These are phyloP conservation scores for Aspergillus hortae DNA, from an alignment of 2,329 filamentous ascomycete genomes.

Conservation along the genomic window DNA sequence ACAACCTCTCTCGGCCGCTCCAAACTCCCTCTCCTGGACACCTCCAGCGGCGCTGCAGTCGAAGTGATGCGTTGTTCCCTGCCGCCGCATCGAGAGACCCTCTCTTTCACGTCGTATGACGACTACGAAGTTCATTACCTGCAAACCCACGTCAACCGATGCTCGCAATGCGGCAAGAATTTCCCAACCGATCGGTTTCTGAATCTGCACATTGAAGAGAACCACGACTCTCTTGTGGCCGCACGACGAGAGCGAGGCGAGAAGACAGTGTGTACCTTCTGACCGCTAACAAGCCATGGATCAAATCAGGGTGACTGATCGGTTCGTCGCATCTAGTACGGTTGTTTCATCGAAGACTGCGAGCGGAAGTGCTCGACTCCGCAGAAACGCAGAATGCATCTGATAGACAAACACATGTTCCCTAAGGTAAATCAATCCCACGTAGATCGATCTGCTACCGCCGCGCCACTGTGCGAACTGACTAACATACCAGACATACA, in stretches of 20 bases:
- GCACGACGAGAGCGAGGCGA: slow-evolving; percentile 75
- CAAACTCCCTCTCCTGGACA: slow-evolving; percentile 62
- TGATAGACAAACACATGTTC: slow-evolving; percentile 93
- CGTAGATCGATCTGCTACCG: no score
- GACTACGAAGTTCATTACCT: slow-evolving; percentile 87
- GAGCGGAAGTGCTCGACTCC: slow-evolving; percentile 78
- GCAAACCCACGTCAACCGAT: slow-evolving; percentile 77
- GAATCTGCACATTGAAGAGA: slow-evolving; percentile 81
- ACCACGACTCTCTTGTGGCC: slow-evolving; percentile 76
- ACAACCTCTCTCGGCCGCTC: slow-evolving; percentile 25
- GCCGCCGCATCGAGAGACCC: slow-evolving; percentile 69
- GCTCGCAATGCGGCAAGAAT: slow-evolving; percentile 78
- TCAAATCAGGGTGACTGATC: no score
- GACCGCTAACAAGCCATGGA: not conserved
- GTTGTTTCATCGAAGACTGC: slow-evolving; percentile 86
- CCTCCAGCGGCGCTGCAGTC: slow-evolving; percentile 21
- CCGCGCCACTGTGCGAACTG: no score
- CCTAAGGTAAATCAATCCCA: slow-evolving; percentile 51
- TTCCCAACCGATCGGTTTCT: slow-evolving; percentile 82
- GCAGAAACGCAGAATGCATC: slow-evolving; percentile 79
- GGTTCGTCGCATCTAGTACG: slow-evolving; percentile 59
- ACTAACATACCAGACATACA: slow-evolving; percentile 59
- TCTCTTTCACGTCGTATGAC: slow-evolving; percentile 69
- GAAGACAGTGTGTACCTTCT: slow-evolving; percentile 65
- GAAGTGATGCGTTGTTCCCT: slow-evolving; percentile 73